A percentile compares a stretch with the other conserved stretches of the same genome.
phyloP scores from a whole-genome alignment of 441 rosid genomes.

The Gossypium gossypioides region DNA sequence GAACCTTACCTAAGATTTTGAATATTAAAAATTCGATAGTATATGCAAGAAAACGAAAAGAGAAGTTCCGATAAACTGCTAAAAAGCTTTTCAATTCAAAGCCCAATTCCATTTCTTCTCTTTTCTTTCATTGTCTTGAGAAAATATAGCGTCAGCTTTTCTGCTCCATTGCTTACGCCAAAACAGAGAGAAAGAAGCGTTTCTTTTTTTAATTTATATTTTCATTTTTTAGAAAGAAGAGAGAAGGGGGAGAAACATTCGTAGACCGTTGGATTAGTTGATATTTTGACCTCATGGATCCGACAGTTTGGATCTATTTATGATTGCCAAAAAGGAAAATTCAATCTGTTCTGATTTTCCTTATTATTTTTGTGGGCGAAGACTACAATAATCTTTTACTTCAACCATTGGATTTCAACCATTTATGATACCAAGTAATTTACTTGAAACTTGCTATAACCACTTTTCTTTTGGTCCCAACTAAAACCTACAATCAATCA shows the following conservation, averaged over 20 bases:
- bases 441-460: too few species aligned
- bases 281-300: background rate
- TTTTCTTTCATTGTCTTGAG: slow-evolving; percentile 24
- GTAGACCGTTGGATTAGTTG: slow-evolving; percentile 22
- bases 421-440: too few species aligned
- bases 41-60: background rate
- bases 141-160: slow-evolving; percentile 19
- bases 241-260: slow-evolving; percentile 4
- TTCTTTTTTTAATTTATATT: background rate
- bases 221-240: background rate
- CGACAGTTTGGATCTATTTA: background rate
- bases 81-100: slow-evolving; percentile 13
- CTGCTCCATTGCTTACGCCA: slow-evolving; percentile 19
- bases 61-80: background rate
- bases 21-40: background rate
- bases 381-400: too few species aligned
- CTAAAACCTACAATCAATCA: too few species aligned
- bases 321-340: background rate
- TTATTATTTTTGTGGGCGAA: background rate
- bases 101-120: slow-evolving; percentile 9
- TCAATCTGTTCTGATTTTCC: background rate
- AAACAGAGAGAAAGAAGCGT: slow-evolving; percentile 5
- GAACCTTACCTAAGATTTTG: slow-evolving; percentile 3
- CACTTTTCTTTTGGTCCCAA: too few species aligned
- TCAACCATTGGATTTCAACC: too few species aligned